Percentiles rank a stretch among this genome's conserved stretches.
Conservation (phyloP, 768 basidiomycete genomes). For the Daedalea quercina region DNA sequence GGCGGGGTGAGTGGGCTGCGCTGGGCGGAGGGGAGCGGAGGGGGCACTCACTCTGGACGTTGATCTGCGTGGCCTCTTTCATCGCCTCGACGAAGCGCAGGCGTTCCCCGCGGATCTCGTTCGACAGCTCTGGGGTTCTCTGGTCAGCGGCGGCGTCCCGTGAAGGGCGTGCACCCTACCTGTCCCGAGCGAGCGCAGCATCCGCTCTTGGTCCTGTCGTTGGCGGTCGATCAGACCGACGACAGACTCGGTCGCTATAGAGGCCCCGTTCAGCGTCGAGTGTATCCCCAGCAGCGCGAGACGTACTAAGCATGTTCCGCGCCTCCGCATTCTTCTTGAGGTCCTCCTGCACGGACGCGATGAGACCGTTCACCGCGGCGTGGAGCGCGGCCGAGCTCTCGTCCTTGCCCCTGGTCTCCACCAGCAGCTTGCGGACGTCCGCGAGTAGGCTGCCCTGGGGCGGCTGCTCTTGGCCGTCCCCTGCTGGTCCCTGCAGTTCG, state of each 20-base stretch:
- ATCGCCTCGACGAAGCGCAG: constrained; percentile 90
- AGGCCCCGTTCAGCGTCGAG: too few species aligned
- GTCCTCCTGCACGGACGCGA: constrained; percentile 35
- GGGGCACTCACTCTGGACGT: constrained; percentile 56
- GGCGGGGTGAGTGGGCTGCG: neutral
- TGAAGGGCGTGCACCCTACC: constrained; percentile 38
- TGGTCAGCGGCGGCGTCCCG: neutral
- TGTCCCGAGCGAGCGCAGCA: constrained; percentile 58
- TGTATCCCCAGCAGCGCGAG: too few species aligned
- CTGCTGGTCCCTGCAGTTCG: constrained; percentile 14
- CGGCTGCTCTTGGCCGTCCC: constrained; percentile 13
- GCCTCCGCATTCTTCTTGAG: constrained; percentile 32
- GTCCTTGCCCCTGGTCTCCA: constrained; percentile 25
- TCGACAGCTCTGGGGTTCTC: constrained; percentile 53
- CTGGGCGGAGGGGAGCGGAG: neutral
- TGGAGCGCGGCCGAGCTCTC: constrained; percentile 25
- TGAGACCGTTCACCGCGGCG: constrained; percentile 29
- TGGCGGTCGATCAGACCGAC: constrained; percentile 62
- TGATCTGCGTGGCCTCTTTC: constrained; percentile 87
- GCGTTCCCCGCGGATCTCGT: constrained; percentile 81
- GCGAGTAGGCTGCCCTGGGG: constrained; percentile 24
- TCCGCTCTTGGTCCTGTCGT: constrained; percentile 61
- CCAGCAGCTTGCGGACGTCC: constrained; percentile 30
- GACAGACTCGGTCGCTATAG: constrained; percentile 48
- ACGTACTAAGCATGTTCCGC: constrained; percentile 32